These are phyloP conservation scores for Candida incommunis DNA, from an alignment of 805 yeast species.

Conservation along the genomic window DNA sequence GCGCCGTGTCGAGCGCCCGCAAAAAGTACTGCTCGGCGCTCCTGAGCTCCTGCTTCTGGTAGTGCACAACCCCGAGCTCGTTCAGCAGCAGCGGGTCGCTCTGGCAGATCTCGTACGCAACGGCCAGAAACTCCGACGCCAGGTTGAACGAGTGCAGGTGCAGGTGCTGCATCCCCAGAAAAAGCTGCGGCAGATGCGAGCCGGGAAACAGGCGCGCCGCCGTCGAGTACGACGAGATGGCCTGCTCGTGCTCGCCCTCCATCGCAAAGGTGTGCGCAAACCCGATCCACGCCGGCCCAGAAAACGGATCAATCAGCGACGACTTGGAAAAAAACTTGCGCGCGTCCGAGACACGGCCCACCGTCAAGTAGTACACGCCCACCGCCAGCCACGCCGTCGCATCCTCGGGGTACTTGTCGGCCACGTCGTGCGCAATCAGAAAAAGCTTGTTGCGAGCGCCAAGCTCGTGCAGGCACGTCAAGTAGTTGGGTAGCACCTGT, in stretches of 20 bases:
- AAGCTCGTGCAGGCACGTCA: slow-evolving; percentile 73
- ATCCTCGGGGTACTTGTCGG: slow-evolving; percentile 68
- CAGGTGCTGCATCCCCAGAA: slow-evolving; percentile 91
- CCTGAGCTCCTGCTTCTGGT: slow-evolving; percentile 61
- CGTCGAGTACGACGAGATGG: slow-evolving; percentile 91
- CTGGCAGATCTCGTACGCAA: slow-evolving; percentile 66
- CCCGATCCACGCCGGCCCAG: slow-evolving; percentile 95
- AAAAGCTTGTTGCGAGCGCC: slow-evolving; percentile 74
- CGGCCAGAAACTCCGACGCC: slow-evolving; percentile 72
- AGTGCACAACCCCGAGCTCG: slow-evolving; percentile 86
- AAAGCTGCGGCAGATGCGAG: slow-evolving; percentile 76
- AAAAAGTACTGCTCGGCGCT: slow-evolving; percentile 40
- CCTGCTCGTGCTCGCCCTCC: slow-evolving; percentile 99
- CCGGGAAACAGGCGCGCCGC: slow-evolving; percentile 71
- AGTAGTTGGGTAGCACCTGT: slow-evolving; percentile 58
- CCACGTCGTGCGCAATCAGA: slow-evolving; percentile 67
- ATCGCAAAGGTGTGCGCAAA: slow-evolving; percentile 96
- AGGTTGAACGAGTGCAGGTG: slow-evolving; percentile 71
- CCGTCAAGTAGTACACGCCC: slow-evolving; percentile 75
- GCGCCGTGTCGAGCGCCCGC: slow-evolving; percentile 6
- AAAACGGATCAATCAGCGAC: slow-evolving; percentile 73
- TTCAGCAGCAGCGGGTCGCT: slow-evolving; percentile 79
- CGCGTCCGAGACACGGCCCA: slow-evolving; percentile 64
- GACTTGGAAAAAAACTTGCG: slow-evolving; percentile 80
- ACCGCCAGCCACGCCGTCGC: slow-evolving; percentile 87